Evolutionary conservation across 345 rosid genomes (phyloP), one percentile per base, ranked within the genome.

Genomic region (Nasturtium officinale): DNA sequence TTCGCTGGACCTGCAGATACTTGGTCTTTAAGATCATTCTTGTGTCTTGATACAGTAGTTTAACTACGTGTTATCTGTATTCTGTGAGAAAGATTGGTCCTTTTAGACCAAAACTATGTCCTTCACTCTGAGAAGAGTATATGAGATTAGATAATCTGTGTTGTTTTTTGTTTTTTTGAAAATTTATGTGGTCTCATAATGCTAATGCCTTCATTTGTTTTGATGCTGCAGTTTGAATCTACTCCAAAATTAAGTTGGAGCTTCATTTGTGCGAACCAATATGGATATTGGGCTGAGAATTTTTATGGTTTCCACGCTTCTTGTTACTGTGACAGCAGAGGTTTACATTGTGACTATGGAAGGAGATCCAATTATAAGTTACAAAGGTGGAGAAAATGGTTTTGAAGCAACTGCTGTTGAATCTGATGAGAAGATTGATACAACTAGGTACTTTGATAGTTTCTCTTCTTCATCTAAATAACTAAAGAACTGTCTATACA

Each of bases 321-420:
- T 95, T 71, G 55, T 64, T 9, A 43, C 48, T 47, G 87, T 65
- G 67, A 81, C 69, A 53, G 86, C 96, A 12, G 97, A 96, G 76
- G 78, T 90, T 78, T 96, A 90, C 80, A 83, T 96, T 15, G 96
- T 87, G 60, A 89, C 86, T 4, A 70, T 96, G 73, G 97, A 90
- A 60, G 99, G 93, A 73, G 99, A 96, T 77, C 98, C 99, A 54
- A 82, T 90, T 50, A 77, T 90, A 65, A 90, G 94, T 82, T 96
- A 96, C 30, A 77, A 37, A 75, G 99, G 99, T 63, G 97, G 96
- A 30, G 83, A 85, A 35, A 86, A 89, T 66, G 99, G 98, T 61
- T 89, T 89, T 73, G 92, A 84, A 83, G 94, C 99, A 56, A 92
- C 97, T 21, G 96, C 94, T 7, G 85, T 90, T 9, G 92, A 92